These are phyloP conservation scores for Eucommia ulmoides DNA, from an alignment of 257 asterid genomes.

Conservation along the genomic window DNA sequence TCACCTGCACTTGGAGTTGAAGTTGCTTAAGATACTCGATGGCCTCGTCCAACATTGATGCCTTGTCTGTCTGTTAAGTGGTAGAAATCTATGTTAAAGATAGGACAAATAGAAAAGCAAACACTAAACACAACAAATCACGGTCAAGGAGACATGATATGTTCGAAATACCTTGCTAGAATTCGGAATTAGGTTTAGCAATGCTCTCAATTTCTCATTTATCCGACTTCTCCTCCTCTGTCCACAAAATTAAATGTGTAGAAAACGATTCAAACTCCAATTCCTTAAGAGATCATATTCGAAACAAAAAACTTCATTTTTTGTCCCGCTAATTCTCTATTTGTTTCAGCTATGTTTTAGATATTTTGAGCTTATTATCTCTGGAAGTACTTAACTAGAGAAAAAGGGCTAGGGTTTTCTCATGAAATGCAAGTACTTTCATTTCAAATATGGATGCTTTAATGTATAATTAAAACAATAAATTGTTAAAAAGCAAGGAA, in stretches of 20 bases:
- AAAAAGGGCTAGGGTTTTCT: no score
- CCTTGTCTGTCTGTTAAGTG: not conserved
- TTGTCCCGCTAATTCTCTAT: no score
- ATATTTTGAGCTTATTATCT: no score
- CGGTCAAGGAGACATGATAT: not conserved
- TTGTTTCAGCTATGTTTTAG: no score
- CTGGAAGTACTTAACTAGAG: no score
- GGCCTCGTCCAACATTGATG: not conserved
- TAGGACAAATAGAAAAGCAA: not conserved
- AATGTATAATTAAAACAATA: conserved; percentile 11
- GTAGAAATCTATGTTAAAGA: no score
- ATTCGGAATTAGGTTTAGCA: conserved; percentile 86
- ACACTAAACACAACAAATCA: not conserved
- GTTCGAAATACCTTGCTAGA: conserved; percentile 52
- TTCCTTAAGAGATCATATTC: no score
- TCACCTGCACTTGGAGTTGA: not conserved
- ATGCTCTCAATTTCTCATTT: conserved; percentile 88
- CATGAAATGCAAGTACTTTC: no score
- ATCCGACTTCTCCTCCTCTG: conserved; percentile 97
- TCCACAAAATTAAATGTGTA: conserved; percentile 7
- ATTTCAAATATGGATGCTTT: no score
- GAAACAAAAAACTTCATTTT: no score
- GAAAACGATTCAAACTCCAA: no score
- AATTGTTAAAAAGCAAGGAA: conserved; percentile 4
- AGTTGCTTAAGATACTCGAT: not conserved